Evolutionary conservation across 139 green algal genomes (phyloP).

Genomic region (Auxenochlorella protothecoides): DNA sequence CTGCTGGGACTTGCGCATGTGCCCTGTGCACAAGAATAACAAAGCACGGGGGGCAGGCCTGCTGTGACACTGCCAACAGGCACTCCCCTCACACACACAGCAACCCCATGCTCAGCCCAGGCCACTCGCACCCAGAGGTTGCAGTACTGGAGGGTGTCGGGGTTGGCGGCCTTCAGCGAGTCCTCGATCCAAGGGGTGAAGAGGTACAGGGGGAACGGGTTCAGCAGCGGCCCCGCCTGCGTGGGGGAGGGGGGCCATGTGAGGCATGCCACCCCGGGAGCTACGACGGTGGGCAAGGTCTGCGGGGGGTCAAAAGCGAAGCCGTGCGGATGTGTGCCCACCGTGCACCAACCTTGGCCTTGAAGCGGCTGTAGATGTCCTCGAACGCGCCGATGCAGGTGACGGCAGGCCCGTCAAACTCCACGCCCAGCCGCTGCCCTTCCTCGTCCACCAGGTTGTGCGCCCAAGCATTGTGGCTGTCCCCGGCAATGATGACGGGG

Average conservation of each 20-base stretch:
- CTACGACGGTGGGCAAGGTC: too few species aligned
- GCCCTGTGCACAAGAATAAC: too few species aligned
- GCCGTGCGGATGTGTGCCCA: too few species aligned
- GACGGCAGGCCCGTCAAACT: slow-evolving; percentile 12
- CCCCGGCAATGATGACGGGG: slow-evolving; percentile 15
- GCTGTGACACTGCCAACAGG: too few species aligned
- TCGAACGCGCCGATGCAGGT: slow-evolving; percentile 11
- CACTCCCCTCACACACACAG: too few species aligned
- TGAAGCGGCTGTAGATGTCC: slow-evolving; percentile 17
- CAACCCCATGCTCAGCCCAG: background rate
- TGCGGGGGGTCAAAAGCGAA: too few species aligned
- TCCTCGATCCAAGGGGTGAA: slow-evolving; percentile 20
- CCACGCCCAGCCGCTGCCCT: slow-evolving; percentile 7
- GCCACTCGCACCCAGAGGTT: slow-evolving; percentile 4
- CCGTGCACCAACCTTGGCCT: background rate
- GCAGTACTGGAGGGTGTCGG: slow-evolving; percentile 10
- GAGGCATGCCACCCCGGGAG: too few species aligned
- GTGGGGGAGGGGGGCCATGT: too few species aligned
- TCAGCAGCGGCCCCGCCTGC: slow-evolving; percentile 6
- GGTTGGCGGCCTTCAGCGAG: slow-evolving; percentile 12
- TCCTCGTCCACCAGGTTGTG: slow-evolving; percentile 3
- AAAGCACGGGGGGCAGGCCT: too few species aligned
- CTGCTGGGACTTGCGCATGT: too few species aligned
- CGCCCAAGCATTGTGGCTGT: slow-evolving; percentile 13
- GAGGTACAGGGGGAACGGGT: slow-evolving; percentile 12